Evolutionary conservation across 257 asterid species (phyloP).

Genomic region (Scutellaria barbata): DNA sequence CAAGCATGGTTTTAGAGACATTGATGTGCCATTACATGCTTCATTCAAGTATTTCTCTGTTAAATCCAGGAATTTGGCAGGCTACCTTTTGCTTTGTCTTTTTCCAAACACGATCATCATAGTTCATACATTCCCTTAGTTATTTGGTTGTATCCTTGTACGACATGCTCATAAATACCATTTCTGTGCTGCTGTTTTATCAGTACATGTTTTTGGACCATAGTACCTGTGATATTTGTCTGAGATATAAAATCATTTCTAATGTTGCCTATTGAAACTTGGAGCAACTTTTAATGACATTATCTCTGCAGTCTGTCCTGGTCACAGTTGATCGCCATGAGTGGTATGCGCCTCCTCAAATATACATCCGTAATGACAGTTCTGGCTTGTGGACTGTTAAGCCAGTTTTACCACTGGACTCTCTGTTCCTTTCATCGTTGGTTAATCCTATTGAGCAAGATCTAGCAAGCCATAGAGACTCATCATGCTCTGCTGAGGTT

Average conservation of each 20-base stretch:
- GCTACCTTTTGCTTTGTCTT: conserved; percentile 22
- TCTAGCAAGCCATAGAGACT: conserved; percentile 44
- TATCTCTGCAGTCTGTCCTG: conserved; percentile 85
- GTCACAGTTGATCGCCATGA: conserved; percentile 97
- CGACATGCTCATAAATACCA: conserved; percentile 1
- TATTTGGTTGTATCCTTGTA: neutral
- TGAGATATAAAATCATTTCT: neutral
- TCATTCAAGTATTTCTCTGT: conserved; percentile 4
- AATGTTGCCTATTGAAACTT: conserved; percentile 7
- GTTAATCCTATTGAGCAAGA: conserved; percentile 47
- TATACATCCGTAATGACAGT: conserved; percentile 84
- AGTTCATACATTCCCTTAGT: conserved; percentile 8
- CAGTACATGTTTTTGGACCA: neutral
- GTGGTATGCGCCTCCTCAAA: conserved; percentile 96
- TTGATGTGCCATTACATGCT: conserved; percentile 20
- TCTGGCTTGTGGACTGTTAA: conserved; percentile 86
- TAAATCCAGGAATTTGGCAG: conserved; percentile 12
- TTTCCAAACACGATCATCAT: neutral
- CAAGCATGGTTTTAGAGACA: neutral
- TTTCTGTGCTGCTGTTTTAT: neutral
- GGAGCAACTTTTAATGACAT: conserved; percentile 8
- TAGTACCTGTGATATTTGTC: conserved; percentile 5
- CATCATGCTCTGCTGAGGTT: conserved; percentile 56
- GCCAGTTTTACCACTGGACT: conserved; percentile 68
- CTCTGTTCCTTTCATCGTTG: conserved; percentile 56